Base-by-base conservation (phyloP, 2,329 filamentous ascomycete species). In the Plenodomus biglobosus region DNA sequence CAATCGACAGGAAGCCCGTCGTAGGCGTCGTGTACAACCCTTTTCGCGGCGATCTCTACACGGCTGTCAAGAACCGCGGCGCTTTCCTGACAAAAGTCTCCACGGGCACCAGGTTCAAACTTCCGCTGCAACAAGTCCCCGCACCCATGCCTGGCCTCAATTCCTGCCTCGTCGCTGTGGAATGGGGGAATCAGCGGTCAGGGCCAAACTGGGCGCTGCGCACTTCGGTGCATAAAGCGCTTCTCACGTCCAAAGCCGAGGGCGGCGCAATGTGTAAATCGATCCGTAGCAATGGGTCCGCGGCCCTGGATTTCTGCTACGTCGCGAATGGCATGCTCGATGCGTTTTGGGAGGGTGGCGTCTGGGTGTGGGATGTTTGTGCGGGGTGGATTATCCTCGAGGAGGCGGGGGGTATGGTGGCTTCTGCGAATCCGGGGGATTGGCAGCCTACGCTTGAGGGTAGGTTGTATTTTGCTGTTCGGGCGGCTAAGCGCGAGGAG, bases 341-440 rank as follows among this genome's bases (percentile, higher is more conserved):
- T 36, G 46, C 56, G 0, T 73, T 70, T 44, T 73, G 70, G 70
- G 71, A 73, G 46, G 68, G 64, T 3, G 70, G 70, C 0, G 65
- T 66, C 4, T 71, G 60, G 58, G 48, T 64, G 5, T 73, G 71
- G 71, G 71, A 73, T 35, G 60, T 73, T 2, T 61, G 57, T 7
- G 71, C 69, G 5, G 71, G 71, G 1, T 73, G 70, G 69, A 50
- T 63, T n/a, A 69, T 73, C 18, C 53, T 73, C 0, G 61, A 71
- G 40, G 71, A 73, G 45, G 68, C 71, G 6, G 70, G 71, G 1
- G 71, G 71, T 0, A 58, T 72, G 11, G 64, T 73, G 1, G 69
- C 63, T 1, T 63, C 60, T 13, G 66, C 68, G 0, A 73, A 73
- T 34, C 69, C 69, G 3, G 65, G 65, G 2, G 54, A 69, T 18